These are phyloP conservation scores for Capsicum chinense DNA, from an alignment of 257 asterid genomes.

Conservation along the genomic window DNA sequence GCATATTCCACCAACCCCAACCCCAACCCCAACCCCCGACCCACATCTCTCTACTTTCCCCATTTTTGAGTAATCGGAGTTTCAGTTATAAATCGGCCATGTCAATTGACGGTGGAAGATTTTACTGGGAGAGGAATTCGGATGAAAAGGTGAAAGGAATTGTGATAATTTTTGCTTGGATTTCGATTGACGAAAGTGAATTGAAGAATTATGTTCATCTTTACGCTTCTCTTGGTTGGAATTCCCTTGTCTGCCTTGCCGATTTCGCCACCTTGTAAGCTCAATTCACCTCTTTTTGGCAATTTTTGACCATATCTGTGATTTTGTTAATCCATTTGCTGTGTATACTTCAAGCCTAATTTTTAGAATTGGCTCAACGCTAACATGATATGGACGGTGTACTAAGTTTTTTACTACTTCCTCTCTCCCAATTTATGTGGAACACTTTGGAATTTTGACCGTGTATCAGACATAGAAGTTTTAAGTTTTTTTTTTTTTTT, in stretches of 20 bases:
- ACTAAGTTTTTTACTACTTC: no score
- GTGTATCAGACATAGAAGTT: no score
- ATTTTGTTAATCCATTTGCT: background rate
- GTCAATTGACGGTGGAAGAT: constrained; percentile 56
- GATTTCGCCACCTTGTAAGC: constrained; percentile 78
- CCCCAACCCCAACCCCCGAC: background rate
- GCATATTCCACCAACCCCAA: constrained; percentile 22
- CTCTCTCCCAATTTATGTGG: no score
- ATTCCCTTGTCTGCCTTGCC: constrained; percentile 74
- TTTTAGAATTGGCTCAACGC: background rate
- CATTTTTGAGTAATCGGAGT: background rate
- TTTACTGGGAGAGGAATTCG: constrained; percentile 56
- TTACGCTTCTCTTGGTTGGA: constrained; percentile 83
- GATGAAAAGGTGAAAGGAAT: constrained; percentile 61
- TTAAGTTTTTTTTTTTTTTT: no score
- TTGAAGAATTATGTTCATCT: constrained; percentile 55
- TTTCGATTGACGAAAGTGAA: constrained; percentile 57
- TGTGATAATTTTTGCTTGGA: constrained; percentile 69
- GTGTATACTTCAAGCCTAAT: background rate
- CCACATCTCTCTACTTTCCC: constrained; percentile 3
- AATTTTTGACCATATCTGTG: no score
- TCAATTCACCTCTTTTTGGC: constrained; percentile 1
- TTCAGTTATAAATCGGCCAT: constrained; percentile 38
- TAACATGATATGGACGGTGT: background rate
- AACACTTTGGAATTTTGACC: no score